A percentile compares a stretch with the other conserved stretches of the same genome.
Evolutionary conservation across 352 stramenopile species (phyloP).

Genomic region (Phytophthora sp.): DNA sequence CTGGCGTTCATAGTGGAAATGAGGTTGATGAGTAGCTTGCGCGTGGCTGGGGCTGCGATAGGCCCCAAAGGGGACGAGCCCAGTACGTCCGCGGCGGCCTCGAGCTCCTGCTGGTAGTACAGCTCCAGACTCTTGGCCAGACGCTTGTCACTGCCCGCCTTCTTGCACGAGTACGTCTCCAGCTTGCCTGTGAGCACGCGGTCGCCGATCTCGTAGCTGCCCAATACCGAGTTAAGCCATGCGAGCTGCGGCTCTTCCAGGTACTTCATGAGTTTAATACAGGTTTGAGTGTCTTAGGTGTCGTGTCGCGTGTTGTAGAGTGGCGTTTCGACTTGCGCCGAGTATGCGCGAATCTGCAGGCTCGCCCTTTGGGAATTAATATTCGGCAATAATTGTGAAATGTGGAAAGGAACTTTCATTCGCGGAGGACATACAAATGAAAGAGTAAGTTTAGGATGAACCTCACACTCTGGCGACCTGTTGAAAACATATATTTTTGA

Average conservation of each 20-base stretch:
- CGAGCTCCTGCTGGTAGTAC: slow-evolving; percentile 85
- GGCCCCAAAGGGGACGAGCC: slow-evolving; percentile 81
- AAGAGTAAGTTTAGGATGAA: neutral
- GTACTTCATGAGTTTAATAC: slow-evolving; percentile 88
- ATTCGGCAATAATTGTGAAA: neutral
- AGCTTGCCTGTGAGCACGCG: slow-evolving; percentile 87
- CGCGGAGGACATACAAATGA: neutral
- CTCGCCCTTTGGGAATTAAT: neutral
- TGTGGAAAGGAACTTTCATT: neutral
- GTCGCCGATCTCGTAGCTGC: slow-evolving; percentile 87
- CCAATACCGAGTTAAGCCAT: slow-evolving; percentile 91
- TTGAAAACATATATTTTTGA: slow-evolving; percentile 2
- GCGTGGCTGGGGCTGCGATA: slow-evolving; percentile 74
- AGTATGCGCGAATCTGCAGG: neutral
- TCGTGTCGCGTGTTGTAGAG: slow-evolving; percentile 16
- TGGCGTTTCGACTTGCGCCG: slow-evolving; percentile 9
- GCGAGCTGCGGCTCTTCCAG: slow-evolving; percentile 91
- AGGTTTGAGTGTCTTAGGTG: neutral
- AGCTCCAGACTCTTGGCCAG: slow-evolving; percentile 90
- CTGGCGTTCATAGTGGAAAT: slow-evolving; percentile 95
- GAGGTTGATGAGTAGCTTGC: slow-evolving; percentile 92
- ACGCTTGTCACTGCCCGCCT: slow-evolving; percentile 91
- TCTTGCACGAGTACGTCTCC: slow-evolving; percentile 94
- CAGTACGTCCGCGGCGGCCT: slow-evolving; percentile 60
- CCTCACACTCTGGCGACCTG: slow-evolving; percentile 1